phyloP scores from a whole-genome alignment of 2,329 filamentous ascomycete species.

The Penicillium sp. region DNA sequence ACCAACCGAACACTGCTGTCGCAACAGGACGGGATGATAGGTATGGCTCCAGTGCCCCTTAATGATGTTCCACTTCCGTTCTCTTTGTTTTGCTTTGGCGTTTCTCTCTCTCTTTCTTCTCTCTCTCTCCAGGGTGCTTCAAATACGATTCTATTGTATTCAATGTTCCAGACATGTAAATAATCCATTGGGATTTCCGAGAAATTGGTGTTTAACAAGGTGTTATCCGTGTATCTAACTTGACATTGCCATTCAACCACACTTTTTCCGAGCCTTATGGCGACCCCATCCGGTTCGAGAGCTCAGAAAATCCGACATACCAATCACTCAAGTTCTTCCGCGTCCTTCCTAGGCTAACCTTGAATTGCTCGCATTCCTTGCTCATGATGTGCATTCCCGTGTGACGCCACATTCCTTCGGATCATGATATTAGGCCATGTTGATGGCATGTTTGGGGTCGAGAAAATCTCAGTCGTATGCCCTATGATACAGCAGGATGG shows the following conservation, averaged over 20 bases:
- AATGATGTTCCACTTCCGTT: conserved; percentile 2
- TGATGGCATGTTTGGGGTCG: neutral
- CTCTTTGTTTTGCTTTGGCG: conserved; percentile 1
- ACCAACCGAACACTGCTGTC: conserved; percentile 56
- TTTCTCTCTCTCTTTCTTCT: neutral
- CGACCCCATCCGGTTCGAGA: conserved; percentile 16
- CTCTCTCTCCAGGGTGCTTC: too few species aligned
- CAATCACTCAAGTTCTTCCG: conserved; percentile 6
- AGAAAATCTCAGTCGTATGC: conserved; percentile 10
- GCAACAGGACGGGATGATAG: conserved; percentile 55
- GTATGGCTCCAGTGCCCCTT: conserved; percentile 29
- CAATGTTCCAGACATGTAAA: conserved; percentile 17
- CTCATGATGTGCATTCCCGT: conserved; percentile 19
- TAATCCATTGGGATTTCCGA: conserved; percentile 13
- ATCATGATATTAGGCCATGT: conserved; percentile 7
- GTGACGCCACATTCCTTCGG: conserved; percentile 22
- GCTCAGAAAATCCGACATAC: conserved; percentile 7
- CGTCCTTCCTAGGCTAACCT: neutral
- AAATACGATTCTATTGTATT: conserved; percentile 1
- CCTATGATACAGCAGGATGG: conserved; percentile 3
- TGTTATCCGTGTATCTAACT: conserved; percentile 22
- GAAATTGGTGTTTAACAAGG: conserved; percentile 20
- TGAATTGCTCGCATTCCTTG: conserved; percentile 13
- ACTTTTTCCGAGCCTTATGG: conserved; percentile 12
- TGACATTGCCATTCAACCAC: conserved; percentile 16